Percentiles rank a stretch among this genome's conserved stretches.
Evolutionary conservation across 73 alveolate species (phyloP).

Genomic region (Tetrahymena thermophila): DNA sequence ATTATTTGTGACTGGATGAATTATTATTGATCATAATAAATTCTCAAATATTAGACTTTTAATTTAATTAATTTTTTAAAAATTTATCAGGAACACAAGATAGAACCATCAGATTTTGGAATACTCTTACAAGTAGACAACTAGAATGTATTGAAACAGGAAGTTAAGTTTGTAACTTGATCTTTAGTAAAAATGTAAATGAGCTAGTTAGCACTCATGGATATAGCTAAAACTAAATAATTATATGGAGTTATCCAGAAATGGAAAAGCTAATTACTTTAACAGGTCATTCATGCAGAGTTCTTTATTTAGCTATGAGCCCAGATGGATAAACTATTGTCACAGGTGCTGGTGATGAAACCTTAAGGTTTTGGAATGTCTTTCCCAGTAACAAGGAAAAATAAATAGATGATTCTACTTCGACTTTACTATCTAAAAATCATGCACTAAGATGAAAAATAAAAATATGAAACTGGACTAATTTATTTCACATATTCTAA

Average conservation of each 20-base stretch:
- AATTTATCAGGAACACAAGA: constrained; percentile 77
- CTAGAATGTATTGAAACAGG: constrained; percentile 90
- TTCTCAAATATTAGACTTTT: not conserved
- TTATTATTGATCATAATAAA: not conserved
- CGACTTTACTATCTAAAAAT: not conserved
- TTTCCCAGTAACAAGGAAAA: constrained; percentile 45
- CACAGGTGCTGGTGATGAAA: constrained; percentile 98
- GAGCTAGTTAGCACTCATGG: constrained; percentile 99
- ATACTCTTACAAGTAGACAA: constrained; percentile 73
- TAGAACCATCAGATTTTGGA: constrained; percentile 97
- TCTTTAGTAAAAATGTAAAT: constrained; percentile 90
- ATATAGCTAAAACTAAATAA: constrained; percentile 90
- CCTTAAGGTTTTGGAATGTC: constrained; percentile 96
- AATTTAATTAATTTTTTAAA: not conserved
- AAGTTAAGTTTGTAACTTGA: constrained; percentile 93
- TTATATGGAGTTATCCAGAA: constrained; percentile 89
- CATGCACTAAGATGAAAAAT: not conserved
- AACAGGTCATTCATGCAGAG: constrained; percentile 79
- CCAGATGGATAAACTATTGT: constrained; percentile 97
- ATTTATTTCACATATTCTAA: too few relatives aligned
- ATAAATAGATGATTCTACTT: not conserved
- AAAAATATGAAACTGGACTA: not conserved
- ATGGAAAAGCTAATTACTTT: constrained; percentile 88
- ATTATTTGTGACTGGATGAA: not conserved
- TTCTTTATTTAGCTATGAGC: constrained; percentile 82